Base-by-base conservation (phyloP, 371 early-diverging fungal species). In the Gilbertella persicaria region DNA sequence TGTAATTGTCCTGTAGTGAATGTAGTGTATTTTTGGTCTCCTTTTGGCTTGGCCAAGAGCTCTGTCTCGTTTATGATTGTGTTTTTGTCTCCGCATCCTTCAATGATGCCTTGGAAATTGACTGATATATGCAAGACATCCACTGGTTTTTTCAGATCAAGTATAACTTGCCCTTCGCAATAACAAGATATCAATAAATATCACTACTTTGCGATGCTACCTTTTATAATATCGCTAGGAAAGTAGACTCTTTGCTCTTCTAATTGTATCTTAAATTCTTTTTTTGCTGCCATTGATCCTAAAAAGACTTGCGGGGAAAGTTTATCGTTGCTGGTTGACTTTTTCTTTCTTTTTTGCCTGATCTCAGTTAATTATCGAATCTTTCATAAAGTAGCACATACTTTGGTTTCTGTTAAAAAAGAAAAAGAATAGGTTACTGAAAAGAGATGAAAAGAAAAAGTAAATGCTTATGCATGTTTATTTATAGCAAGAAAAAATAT, bases 201-300 rank as follows among this genome's bases (percentile, higher is more conserved):
- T 29, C 28, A 26, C 1, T 48, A 40, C 28, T 10, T 33, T 39
- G 37, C 25, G 21, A 12, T 49, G 21, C 26, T 48, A 54, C 60
- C 60, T 38, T 42, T 37, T 13, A 60, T 28, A 14, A 30, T n/a
- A 35, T 60, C 60, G 5, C 60, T 54, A 28, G 60, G 60, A 44
- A 37, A 44, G 35, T 44, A 60, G 9, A 23, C 17, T 37, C 54
- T 21, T 21, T 38, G 42, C 2, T 42, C 41, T 7, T 25, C 43
- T n/a, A 60, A n/a, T 17, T 16, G 7, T 25, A 60, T 60, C 9
- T 26, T 12, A 12, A 60, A 36, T 19, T 60, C 60, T 17, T 60
- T 60, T 49, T 48, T 10, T 9, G 21, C 54, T 33, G 42, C 28
- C 53, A 52, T 52, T 4, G 20, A 8, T n/a, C n/a, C n/a, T n/a